Base-by-base conservation (phyloP, 768 basidiomycete genomes). In the Amyloporia xantha region DNA sequence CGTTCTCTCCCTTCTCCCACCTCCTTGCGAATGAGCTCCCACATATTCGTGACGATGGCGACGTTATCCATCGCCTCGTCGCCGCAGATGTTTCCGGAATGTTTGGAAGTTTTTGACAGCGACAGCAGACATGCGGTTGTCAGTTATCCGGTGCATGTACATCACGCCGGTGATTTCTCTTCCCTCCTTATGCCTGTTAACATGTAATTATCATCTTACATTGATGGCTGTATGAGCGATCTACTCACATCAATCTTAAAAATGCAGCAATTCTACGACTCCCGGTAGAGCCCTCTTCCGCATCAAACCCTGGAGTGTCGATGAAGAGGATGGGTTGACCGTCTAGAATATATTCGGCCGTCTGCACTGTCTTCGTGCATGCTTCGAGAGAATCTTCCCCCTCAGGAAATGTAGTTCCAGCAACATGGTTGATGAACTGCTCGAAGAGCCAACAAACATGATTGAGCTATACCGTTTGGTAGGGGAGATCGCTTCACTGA, bases 41-140 rank as follows among this genome's bases (percentile, higher is more conserved):
- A 72, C 63, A 67, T 68, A 1, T 66, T 71, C 1, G 70, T 72
- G 17, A 67, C 57, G 12, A 73, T 49, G 12, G 63, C 54, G 4
- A 66, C 58, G 17, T 68, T 68, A 23, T 11, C 52, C 15, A 67
- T 41, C 6, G 61, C 55, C 3, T 54, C 19, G 6, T 56, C 26
- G 4, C 71, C 71, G 27, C 72, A 73, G n/a, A 73, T n/a, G 49
- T 21, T 59, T 53, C 19, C 56, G 49, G 48, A 73, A 70, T 52
- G 68, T 48, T 15, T 54, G 47, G 43, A 71, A 60, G 51, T 67
- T 66, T 26, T 55, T 60, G 19, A 43, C 44, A 7, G 53, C 51
- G 9, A 64, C 61, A n/a, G 65, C 68, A 5, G 58, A 52, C 57
- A 72, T 56, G 5, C 67, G 62, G 19, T 54, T 67, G 41, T 69